Evolutionary conservation across 768 basidiomycete species (phyloP), one percentile per base, ranked within the genome.

Genomic region (Asterophora lycoperdoides): DNA sequence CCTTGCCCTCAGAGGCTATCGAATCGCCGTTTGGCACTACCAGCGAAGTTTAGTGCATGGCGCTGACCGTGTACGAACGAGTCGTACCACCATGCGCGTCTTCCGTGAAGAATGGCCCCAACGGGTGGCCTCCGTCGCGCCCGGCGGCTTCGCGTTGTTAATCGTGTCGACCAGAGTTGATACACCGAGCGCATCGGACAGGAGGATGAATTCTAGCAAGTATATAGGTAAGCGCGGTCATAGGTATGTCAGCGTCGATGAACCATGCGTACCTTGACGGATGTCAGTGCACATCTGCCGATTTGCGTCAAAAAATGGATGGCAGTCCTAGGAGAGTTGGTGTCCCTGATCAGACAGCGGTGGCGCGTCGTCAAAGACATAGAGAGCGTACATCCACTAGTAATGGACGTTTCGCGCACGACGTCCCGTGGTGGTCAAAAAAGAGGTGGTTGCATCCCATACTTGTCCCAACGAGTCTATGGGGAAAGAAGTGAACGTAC

Each of bases 1-100:
- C n/a, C n/a, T 89, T 91, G 48, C 86, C 90, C 64, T 92, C 89
- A 0, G 89, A 89, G 6, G 91, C 89, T 44, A 93, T 93, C 8
- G 83, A 80, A 1, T 76, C 87, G 4, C 90, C 89, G 5, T 75
- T 64, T 18, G 72, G 64, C 48, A 90, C 88, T 90, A 26, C 29
- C 26, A 32, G 9, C 17, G 15, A 44, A 33, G 20, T 41, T n/a
- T 40, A 32, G 19, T 19, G 38, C n/a, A 20, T 36, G 15, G 18
- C 10, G 41, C 13, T 10, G n/a, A n/a, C 46, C 17, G 35, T 20
- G 11, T 20, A 17, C 11, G 46, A 15, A 29, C 23, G n/a, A 14
- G 14, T 63, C 80, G 58, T 56, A 89, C 89, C 63, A 34, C 88
- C 79, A 17, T 80, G 78, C 14, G 88, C 80, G 59, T 92, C 89